Evolutionary conservation across 106 monocot species (phyloP).

Genomic region (Dioscorea alata): DNA sequence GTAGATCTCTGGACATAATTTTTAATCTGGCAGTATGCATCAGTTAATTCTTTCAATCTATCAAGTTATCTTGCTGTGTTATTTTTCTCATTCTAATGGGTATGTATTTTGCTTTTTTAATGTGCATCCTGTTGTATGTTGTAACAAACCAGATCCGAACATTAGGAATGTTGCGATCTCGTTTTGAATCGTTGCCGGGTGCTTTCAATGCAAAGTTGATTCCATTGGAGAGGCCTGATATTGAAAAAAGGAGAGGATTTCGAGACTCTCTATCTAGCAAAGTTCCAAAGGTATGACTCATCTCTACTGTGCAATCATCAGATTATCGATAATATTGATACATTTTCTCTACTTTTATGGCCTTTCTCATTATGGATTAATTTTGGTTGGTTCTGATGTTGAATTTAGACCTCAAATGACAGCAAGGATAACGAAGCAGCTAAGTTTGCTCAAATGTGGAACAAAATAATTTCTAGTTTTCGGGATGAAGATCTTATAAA

Average conservation of each 20-base stretch:
- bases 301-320: not conserved
- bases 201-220: conserved; percentile 35
- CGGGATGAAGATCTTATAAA: conserved; percentile 74
- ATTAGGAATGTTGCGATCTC: conserved; percentile 49
- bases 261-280: conserved; percentile 29
- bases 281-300: conserved; percentile 29
- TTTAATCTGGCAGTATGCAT: too few species aligned
- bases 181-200: conserved; percentile 30
- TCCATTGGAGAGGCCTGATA: conserved; percentile 36
- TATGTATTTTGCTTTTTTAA: not conserved
- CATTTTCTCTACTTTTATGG: not conserved
- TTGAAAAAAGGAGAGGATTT: conserved; percentile 15
- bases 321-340: too few species aligned
- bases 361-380: not conserved
- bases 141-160: conserved; percentile 39
- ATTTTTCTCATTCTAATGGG: not conserved
- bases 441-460: conserved; percentile 85
- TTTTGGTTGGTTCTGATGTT: not conserved
- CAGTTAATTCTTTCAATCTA: too few species aligned
- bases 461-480: conserved; percentile 65
- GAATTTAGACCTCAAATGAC: conserved; percentile 23
- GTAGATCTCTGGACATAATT: too few species aligned
- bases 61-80: too few species aligned
- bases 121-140: not conserved
- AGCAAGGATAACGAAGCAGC: conserved; percentile 50